Evolutionary conservation across 306 rosid genomes (phyloP).

Genomic region (Herpetospermum pedunculosum): DNA sequence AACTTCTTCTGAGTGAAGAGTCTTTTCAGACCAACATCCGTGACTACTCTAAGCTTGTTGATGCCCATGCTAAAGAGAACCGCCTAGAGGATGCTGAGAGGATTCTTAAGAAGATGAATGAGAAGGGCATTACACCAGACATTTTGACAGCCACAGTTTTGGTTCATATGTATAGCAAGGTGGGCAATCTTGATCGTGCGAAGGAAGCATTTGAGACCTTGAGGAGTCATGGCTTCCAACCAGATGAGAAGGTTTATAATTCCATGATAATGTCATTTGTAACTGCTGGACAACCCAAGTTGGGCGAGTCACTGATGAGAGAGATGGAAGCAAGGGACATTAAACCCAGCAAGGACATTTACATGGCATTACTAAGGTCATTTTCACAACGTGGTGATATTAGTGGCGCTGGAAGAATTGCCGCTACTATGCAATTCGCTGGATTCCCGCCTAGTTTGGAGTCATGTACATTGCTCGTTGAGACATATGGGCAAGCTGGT

Average conservation of each 20-base stretch:
- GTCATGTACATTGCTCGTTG: constrained; percentile 53
- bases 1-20: constrained; percentile 51
- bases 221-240: constrained; percentile 55
- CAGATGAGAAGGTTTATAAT: constrained; percentile 43
- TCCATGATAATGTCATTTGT: constrained; percentile 64
- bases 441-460: constrained; percentile 40
- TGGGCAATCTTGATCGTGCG: constrained; percentile 50
- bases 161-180: constrained; percentile 79
- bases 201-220: constrained; percentile 49
- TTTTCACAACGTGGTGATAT: constrained; percentile 39
- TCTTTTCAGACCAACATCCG: constrained; percentile 56
- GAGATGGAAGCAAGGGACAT: constrained; percentile 56
- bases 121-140: constrained; percentile 48
- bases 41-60: constrained; percentile 71
- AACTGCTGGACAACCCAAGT: constrained; percentile 42
- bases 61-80: constrained; percentile 50
- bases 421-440: constrained; percentile 45
- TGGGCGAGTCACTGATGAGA: constrained; percentile 38
- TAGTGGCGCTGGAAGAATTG: constrained; percentile 33
- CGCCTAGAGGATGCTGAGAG: constrained; percentile 61
- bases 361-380: constrained; percentile 49
- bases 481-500: constrained; percentile 34
- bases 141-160: constrained; percentile 32
- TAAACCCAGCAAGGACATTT: constrained; percentile 47
- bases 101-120: constrained; percentile 55